Conservation (phyloP, 1,284 basidiomycete genomes). For the Leccinum subrobustum region DNA sequence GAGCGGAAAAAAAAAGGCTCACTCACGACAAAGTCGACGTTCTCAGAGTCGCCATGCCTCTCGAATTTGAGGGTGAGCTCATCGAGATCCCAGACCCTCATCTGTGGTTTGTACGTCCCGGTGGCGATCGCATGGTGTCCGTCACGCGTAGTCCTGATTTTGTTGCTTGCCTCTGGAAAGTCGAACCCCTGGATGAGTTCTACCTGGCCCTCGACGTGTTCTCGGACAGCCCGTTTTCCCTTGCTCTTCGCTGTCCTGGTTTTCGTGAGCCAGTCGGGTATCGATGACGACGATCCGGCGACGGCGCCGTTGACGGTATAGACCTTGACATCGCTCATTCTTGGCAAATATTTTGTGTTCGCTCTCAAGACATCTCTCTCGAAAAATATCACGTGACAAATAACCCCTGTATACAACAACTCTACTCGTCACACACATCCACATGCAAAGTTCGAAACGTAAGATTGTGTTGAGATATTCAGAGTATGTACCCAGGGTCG, state of each 20-base stretch:
- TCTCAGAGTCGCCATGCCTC: conserved; percentile 94
- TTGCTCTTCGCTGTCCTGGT: conserved; percentile 57
- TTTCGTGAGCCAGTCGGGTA: conserved; percentile 86
- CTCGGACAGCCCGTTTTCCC: conserved; percentile 59
- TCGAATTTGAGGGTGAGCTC: conserved; percentile 96
- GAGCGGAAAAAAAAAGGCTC: conserved; percentile 28
- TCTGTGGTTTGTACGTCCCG: conserved; percentile 98
- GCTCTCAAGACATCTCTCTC: neutral
- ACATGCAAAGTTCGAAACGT: neutral
- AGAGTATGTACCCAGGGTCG: conserved; percentile 18
- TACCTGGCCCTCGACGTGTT: conserved; percentile 75
- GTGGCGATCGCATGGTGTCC: conserved; percentile 93
- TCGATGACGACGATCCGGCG: conserved; percentile 78
- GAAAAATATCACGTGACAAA: conserved; percentile 21
- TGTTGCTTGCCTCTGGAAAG: conserved; percentile 95
- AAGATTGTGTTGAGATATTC: conserved; percentile 20
- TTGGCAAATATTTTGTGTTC: neutral
- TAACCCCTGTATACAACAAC: neutral
- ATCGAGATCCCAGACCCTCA: conserved; percentile 94
- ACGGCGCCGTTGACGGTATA: conserved; percentile 90
- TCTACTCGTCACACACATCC: neutral
- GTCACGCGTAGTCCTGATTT: conserved; percentile 87
- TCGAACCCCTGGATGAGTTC: conserved; percentile 95
- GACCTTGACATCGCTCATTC: conserved; percentile 59
- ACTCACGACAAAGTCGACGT: conserved; percentile 96